Conservation (phyloP, 257 asterid genomes). For the Schizonepeta tenuifolia region DNA sequence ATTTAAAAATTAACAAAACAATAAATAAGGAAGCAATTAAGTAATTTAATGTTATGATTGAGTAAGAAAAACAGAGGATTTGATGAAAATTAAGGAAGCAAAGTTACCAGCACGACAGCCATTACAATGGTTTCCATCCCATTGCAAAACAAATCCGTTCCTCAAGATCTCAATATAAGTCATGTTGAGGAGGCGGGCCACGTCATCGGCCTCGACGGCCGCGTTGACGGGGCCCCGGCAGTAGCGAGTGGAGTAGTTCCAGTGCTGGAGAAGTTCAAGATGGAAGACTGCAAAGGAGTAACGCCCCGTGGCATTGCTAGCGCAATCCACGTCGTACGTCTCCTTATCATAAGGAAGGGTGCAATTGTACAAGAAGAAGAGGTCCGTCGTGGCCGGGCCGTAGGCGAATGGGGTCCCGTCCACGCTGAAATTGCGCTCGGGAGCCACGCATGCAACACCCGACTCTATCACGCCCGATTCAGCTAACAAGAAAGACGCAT, state of each 20-base stretch:
- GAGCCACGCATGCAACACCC: slow-evolving; percentile 38
- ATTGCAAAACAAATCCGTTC: slow-evolving; percentile 51
- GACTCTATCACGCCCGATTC: slow-evolving; percentile 27
- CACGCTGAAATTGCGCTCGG: slow-evolving; percentile 42
- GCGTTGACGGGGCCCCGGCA: slow-evolving; percentile 46
- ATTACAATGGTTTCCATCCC: slow-evolving; percentile 40
- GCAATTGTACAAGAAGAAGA: slow-evolving; percentile 59
- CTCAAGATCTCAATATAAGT: slow-evolving; percentile 39
- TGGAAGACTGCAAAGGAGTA: slow-evolving; percentile 55
- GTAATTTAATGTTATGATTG: too few relatives aligned
- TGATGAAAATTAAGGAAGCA: not conserved
- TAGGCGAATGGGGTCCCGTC: slow-evolving; percentile 48
- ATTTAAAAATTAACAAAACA: too few relatives aligned
- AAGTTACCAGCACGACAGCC: slow-evolving; percentile 39
- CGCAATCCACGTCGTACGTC: slow-evolving; percentile 48
- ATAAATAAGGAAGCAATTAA: too few relatives aligned
- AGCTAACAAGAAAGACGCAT: slow-evolving; percentile 45
- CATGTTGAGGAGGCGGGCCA: slow-evolving; percentile 37
- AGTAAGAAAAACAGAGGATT: not conserved
- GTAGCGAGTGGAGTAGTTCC: slow-evolving; percentile 43
- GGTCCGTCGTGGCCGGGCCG: slow-evolving; percentile 55
- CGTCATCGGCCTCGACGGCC: slow-evolving; percentile 36
- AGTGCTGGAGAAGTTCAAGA: slow-evolving; percentile 39
- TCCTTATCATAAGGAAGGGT: slow-evolving; percentile 40
- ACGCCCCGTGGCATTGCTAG: slow-evolving; percentile 35